A percentile compares a stretch with the other conserved stretches of the same genome.
These are phyloP conservation scores for Daldinia grandis DNA, from an alignment of 495 filamentous ascomycete genomes.

Conservation along the genomic window DNA sequence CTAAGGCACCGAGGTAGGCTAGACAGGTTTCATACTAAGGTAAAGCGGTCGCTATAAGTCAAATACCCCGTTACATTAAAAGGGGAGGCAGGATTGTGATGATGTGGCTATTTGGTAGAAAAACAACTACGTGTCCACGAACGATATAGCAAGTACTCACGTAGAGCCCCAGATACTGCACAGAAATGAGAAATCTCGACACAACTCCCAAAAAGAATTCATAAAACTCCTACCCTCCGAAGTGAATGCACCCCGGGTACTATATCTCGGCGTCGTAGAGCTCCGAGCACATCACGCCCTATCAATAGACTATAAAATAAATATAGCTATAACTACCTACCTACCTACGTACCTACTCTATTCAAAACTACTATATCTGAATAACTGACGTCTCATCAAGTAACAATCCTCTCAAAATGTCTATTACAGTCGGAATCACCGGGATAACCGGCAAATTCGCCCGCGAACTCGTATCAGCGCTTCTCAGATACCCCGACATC, in stretches of 20 bases:
- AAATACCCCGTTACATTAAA: too few relatives aligned
- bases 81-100: too few relatives aligned
- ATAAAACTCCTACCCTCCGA: background rate
- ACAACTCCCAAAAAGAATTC: background rate
- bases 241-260: background rate
- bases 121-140: too few relatives aligned
- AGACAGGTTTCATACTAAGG: too few relatives aligned
- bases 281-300: background rate
- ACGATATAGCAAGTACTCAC: too few relatives aligned
- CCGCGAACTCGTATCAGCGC: conserved; percentile 35
- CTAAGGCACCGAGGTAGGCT: too few relatives aligned
- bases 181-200: background rate
- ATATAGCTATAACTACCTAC: background rate
- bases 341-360: too few relatives aligned
- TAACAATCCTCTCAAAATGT: conserved; percentile 1
- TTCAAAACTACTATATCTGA: background rate
- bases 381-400: background rate
- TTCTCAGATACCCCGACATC: conserved; percentile 40
- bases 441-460: conserved; percentile 48
- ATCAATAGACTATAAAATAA: conserved; percentile 1
- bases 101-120: too few relatives aligned
- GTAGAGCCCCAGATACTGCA: too few relatives aligned
- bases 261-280: conserved; percentile 11
- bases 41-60: too few relatives aligned
- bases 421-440: conserved; percentile 42